Evolutionary conservation across 2,329 filamentous ascomycete genomes (phyloP).

Genomic region (Ascomycota sp.): DNA sequence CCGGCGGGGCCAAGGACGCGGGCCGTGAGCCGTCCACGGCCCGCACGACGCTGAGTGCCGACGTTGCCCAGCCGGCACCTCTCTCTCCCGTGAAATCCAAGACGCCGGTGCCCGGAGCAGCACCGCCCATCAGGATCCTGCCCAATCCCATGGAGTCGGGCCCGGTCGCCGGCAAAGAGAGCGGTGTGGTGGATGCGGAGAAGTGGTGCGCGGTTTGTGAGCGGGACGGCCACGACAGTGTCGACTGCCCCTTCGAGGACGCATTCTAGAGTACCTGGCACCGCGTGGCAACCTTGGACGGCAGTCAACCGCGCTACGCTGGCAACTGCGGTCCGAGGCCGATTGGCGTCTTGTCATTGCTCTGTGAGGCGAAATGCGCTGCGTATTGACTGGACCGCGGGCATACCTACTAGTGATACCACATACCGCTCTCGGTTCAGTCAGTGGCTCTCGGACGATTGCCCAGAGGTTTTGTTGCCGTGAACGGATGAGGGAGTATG

Average conservation of each 20-base stretch:
- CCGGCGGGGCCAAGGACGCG: constrained; percentile 17
- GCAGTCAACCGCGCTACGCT: too few species aligned
- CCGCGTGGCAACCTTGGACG: too few species aligned
- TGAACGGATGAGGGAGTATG: too few species aligned
- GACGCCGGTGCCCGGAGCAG: constrained; percentile 14
- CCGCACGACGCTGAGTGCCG: constrained; percentile 14
- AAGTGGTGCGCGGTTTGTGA: constrained; percentile 98
- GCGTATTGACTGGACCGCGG: constrained; percentile 9
- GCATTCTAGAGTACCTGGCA: constrained; percentile 28
- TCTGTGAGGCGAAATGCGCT: constrained; percentile 1
- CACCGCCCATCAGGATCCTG: constrained; percentile 23
- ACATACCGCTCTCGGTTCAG: constrained; percentile 11
- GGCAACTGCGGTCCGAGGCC: constrained; percentile 1
- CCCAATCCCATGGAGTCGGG: constrained; percentile 42
- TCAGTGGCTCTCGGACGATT: too few species aligned
- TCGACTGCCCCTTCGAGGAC: constrained; percentile 83
- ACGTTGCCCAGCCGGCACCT: constrained; percentile 29
- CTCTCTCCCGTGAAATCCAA: constrained; percentile 28
- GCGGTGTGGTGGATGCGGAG: constrained; percentile 52
- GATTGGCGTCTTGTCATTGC: background rate
- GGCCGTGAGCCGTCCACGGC: constrained; percentile 16
- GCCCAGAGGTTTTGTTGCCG: too few species aligned
- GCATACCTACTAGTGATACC: constrained; percentile 13
- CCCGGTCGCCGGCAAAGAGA: constrained; percentile 56
- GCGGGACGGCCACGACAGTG: constrained; percentile 85